Percentiles rank a stretch among this genome's conserved stretches.
Evolutionary conservation across 2,329 filamentous ascomycete genomes (phyloP).

Genomic region (Fusarium marasasianum): DNA sequence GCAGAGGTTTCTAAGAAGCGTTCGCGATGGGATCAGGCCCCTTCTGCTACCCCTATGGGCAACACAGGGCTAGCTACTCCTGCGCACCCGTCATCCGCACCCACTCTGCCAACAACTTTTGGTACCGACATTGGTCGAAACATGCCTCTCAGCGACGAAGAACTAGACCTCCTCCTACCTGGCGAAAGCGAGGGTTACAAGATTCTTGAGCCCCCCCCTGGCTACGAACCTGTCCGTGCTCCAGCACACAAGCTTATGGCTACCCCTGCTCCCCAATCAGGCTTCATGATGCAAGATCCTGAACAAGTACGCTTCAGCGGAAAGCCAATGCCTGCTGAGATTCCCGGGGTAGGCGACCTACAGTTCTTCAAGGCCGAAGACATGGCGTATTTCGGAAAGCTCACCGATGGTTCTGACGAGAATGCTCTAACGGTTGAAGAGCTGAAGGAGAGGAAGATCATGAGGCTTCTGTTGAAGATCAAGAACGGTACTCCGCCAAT

Average conservation of each 20-base stretch:
- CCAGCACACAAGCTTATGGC: slow-evolving; percentile 79
- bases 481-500: slow-evolving; percentile 99
- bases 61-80: slow-evolving; percentile 80
- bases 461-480: slow-evolving; percentile 95
- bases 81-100: slow-evolving; percentile 74
- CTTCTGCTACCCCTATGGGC: slow-evolving; percentile 79
- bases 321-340: slow-evolving; percentile 93
- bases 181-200: slow-evolving; percentile 92
- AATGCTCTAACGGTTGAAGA: slow-evolving; percentile 93
- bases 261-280: slow-evolving; percentile 78
- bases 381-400: slow-evolving; percentile 98
- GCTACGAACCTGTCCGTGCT: slow-evolving; percentile 85
- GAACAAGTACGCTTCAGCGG: slow-evolving; percentile 84
- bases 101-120: slow-evolving; percentile 68
- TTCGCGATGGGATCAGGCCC: slow-evolving; percentile 93
- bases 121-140: slow-evolving; percentile 85
- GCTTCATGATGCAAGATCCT: slow-evolving; percentile 98
- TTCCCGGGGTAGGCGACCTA: slow-evolving; percentile 93
- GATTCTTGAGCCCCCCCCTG: slow-evolving; percentile 87
- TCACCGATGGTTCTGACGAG: slow-evolving; percentile 93
- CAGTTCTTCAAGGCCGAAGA: slow-evolving; percentile 99
- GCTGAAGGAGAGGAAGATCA: slow-evolving; percentile 97
- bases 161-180: slow-evolving; percentile 90
- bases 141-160: slow-evolving; percentile 87
- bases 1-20: slow-evolving; percentile 75